Evolutionary conservation across 2,329 filamentous ascomycete genomes (phyloP).

Genomic region (Sordariomycetes sp.): DNA sequence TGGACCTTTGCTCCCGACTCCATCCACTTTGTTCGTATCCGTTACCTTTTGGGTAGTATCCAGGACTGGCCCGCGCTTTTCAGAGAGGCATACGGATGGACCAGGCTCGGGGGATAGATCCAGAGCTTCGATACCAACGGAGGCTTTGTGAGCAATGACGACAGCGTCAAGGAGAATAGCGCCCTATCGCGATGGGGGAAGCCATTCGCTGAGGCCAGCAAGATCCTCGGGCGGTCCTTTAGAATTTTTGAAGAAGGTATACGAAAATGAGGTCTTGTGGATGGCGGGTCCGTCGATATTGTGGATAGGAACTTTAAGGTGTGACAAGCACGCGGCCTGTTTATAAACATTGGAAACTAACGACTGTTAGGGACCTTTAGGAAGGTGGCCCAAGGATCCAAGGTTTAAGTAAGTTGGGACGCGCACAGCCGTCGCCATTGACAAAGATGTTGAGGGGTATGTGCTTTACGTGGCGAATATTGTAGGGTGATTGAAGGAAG

Average conservation of each 20-base stretch:
- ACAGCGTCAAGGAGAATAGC: constrained; percentile 13
- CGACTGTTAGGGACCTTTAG: constrained; percentile 18
- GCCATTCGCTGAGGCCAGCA: constrained; percentile 14
- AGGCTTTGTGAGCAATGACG: constrained; percentile 17
- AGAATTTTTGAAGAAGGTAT: constrained; percentile 10
- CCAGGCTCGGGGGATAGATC: constrained; percentile 24
- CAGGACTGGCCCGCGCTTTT: constrained; percentile 42
- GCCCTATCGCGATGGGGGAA: constrained; percentile 13
- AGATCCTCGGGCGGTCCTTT: constrained; percentile 16
- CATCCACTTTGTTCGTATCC: constrained; percentile 47
- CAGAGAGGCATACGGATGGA: constrained; percentile 30
- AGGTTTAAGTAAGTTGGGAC: constrained; percentile 30
- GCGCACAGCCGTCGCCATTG: constrained; percentile 19
- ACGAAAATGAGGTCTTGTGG: constrained; percentile 8
- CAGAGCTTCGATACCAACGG: constrained; percentile 22
- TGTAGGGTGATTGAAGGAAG: constrained; percentile 18
- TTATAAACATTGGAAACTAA: neutral
- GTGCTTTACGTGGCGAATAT: constrained; percentile 21
- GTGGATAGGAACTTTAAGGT: constrained; percentile 12
- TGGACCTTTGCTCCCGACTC: constrained; percentile 30
- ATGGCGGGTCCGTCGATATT: constrained; percentile 14
- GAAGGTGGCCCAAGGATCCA: constrained; percentile 28
- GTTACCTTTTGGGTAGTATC: constrained; percentile 42
- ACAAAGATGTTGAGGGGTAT: constrained; percentile 18
- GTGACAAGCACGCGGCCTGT: neutral